Evolutionary conservation across 2,329 filamentous ascomycete genomes (phyloP).

Genomic region (Aureobasidium pullulans): DNA sequence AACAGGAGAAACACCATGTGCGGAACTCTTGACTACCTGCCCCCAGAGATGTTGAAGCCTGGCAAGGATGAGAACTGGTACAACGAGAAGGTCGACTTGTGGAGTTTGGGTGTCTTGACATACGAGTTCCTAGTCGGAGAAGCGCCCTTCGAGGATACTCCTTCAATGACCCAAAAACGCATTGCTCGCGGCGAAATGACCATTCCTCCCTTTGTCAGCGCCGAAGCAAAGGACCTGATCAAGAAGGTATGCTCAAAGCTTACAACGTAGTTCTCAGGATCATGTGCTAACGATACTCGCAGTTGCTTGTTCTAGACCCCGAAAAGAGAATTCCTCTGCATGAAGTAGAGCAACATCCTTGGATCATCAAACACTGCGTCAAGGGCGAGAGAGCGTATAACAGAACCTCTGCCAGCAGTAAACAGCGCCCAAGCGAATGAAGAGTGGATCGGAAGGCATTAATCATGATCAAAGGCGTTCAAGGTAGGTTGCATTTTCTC

Average conservation of each 20-base stretch:
- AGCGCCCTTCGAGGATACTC: constrained; percentile 19
- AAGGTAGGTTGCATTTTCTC: constrained; percentile 11
- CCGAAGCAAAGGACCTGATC: constrained; percentile 19
- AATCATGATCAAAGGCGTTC: neutral
- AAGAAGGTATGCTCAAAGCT: constrained; percentile 17
- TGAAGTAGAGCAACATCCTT: constrained; percentile 18
- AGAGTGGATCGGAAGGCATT: neutral
- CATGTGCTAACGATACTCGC: neutral
- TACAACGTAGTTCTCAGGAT: neutral
- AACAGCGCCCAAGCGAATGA: constrained; percentile 19
- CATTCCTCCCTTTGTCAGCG: constrained; percentile 18
- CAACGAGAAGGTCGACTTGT: constrained; percentile 20
- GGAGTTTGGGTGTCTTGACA: constrained; percentile 19
- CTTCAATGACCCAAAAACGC: constrained; percentile 18
- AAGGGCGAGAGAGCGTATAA: constrained; percentile 41
- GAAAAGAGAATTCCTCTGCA: constrained; percentile 18
- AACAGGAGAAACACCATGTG: constrained; percentile 20
- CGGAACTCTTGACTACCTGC: constrained; percentile 19
- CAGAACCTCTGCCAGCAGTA: constrained; percentile 31
- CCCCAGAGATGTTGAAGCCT: constrained; percentile 20
- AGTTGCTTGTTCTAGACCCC: constrained; percentile 18
- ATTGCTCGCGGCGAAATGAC: constrained; percentile 20
- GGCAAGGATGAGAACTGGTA: constrained; percentile 18
- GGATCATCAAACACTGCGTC: constrained; percentile 20
- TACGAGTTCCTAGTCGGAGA: constrained; percentile 20